Evolutionary conservation across 2,329 filamentous ascomycete species (phyloP), one percentile per base, ranked within the genome.

Genomic region (Cladophialophora psammophila): DNA sequence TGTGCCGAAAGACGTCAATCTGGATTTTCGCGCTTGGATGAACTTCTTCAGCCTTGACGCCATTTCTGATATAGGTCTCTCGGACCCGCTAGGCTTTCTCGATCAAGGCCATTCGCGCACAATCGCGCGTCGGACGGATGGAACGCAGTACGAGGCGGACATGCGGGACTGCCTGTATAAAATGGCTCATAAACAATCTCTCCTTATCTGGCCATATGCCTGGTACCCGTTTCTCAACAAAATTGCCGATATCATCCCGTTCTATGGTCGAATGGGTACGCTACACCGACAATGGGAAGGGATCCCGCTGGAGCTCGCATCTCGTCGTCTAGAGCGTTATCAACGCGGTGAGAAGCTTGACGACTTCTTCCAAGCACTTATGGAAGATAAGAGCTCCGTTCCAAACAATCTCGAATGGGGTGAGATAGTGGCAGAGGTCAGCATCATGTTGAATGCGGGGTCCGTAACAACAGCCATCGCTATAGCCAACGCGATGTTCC

Each of bases 371-470:
- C 78, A 83, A 60, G 79, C 80, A 0, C 74, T 88, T 5, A 85
- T 88, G 83, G 83, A 83, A 55, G 80, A 82, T 67, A 83, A 82
- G 68, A 80, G 80, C 45, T 80, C 81, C 0, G 74, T 75, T 7
- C 3, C 72, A 80, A 54, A 63, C 20, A 80, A 80, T 42, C 80
- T 88, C 1, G 83, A 87, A 66, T 86, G 80, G 80, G 86, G 86
- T 31, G 86, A 89, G 74, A 83, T 88, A 7, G 81, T 86, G 0
- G 85, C 86, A 90, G 94, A 70, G 90, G 96, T 82, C 20, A 66
- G 64, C 59, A 66, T 66, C 59, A 70, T 70, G 68, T 58, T 70
- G 58, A 70, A 70, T 40, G 68, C 68, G 3, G 68, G 68, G 6
- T 66, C 62, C 50, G 67, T 64, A 18, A 70, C 68, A 2, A 70